Evolutionary conservation across 805 yeast genomes (phyloP).

Genomic region (Lachancea nothofagi): DNA sequence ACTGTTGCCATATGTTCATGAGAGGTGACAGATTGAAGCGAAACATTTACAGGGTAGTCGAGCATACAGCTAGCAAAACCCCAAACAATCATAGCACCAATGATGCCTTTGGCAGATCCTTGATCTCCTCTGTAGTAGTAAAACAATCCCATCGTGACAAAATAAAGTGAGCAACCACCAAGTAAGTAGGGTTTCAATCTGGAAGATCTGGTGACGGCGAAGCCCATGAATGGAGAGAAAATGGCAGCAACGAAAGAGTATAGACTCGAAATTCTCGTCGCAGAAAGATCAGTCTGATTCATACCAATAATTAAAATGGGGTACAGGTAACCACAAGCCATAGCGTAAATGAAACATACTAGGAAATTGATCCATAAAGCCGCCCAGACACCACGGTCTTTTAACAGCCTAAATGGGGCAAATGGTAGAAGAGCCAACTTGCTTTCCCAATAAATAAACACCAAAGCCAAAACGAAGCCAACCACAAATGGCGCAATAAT

Average conservation of each 20-base stretch:
- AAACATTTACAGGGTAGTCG: constrained; percentile 56
- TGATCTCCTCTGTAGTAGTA: constrained; percentile 48
- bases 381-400: constrained; percentile 69
- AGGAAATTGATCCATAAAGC: constrained; percentile 55
- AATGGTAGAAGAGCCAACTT: constrained; percentile 54
- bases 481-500: constrained; percentile 65
- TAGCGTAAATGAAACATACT: constrained; percentile 56
- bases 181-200: constrained; percentile 53
- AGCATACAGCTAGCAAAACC: constrained; percentile 77
- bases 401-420: constrained; percentile 51
- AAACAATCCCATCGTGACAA: constrained; percentile 54
- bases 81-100: constrained; percentile 58
- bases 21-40: constrained; percentile 51
- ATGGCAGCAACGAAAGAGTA: constrained; percentile 60
- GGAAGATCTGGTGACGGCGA: not conserved
- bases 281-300: constrained; percentile 50
- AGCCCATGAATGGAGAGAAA: constrained; percentile 53
- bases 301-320: constrained; percentile 62
- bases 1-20: constrained; percentile 63
- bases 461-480: constrained; percentile 56
- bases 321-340: constrained; percentile 66
- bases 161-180: constrained; percentile 53
- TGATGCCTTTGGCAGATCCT: constrained; percentile 47
- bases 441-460: constrained; percentile 52
- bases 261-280: constrained; percentile 55